A percentile compares a stretch with the other conserved stretches of the same genome.
phyloP scores from a whole-genome alignment of 2,329 filamentous ascomycete species.

The Botrytis hyacinthi region DNA sequence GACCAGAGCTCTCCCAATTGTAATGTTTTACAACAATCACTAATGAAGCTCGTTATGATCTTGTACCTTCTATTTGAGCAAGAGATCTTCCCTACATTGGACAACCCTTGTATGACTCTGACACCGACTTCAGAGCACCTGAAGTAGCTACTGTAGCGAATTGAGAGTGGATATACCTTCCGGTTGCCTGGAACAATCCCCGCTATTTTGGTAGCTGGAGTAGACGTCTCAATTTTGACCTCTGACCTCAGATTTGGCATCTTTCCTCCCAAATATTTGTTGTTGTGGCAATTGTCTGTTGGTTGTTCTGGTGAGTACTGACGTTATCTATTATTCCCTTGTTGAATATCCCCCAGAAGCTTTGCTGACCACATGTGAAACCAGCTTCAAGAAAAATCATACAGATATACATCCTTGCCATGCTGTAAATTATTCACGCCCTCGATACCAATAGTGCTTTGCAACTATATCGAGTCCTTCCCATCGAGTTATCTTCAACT shows the following conservation, averaged over 20 bases:
- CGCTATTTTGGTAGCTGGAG: conserved; percentile 16
- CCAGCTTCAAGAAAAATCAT: conserved; percentile 15
- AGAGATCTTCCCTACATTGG: neutral
- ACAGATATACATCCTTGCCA: conserved; percentile 24
- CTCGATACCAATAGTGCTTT: conserved; percentile 22
- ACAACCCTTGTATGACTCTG: conserved; percentile 2
- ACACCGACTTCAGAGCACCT: conserved; percentile 13
- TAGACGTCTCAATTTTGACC: conserved; percentile 9
- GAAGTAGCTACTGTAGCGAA: conserved; percentile 17
- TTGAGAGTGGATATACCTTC: conserved; percentile 17
- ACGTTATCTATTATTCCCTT: neutral
- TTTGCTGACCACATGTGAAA: conserved; percentile 14
- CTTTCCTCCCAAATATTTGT: neutral
- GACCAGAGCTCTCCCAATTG: neutral
- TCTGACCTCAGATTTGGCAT: neutral
- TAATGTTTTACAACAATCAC: conserved; percentile 13
- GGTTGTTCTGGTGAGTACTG: neutral
- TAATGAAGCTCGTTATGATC: conserved; percentile 11
- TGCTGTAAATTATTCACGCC: conserved; percentile 26
- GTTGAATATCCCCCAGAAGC: neutral
- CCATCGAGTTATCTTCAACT: conserved; percentile 11
- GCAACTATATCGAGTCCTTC: conserved; percentile 16
- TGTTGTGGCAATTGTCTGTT: neutral
- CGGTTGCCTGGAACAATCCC: conserved; percentile 20
- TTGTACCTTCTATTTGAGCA: neutral